Evolutionary conservation across 169 alveolate genomes (phyloP).

Genomic region (Perkinsus marinus): DNA sequence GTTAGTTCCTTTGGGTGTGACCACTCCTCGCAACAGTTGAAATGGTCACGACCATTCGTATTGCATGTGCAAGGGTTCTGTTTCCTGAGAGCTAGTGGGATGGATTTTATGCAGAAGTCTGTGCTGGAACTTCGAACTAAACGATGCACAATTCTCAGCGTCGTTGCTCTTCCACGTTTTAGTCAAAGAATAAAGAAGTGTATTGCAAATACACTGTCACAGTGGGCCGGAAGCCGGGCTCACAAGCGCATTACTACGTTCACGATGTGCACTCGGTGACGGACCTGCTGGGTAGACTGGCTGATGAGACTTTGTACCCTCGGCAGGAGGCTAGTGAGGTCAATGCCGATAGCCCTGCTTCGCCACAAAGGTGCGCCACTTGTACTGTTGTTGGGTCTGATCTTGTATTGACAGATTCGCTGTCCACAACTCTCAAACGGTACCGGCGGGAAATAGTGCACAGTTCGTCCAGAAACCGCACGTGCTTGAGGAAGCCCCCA

Average conservation of each 20-base stretch:
- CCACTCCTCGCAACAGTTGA: no score
- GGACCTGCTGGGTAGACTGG: neutral
- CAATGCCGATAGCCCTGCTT: neutral
- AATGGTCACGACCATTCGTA: no score
- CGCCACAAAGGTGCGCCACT: neutral
- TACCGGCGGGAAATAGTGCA: neutral
- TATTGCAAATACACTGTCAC: neutral
- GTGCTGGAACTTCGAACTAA: no score
- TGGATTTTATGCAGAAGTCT: no score
- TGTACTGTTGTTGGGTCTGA: neutral
- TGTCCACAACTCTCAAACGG: neutral
- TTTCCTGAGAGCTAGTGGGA: no score
- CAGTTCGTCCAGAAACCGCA: neutral
- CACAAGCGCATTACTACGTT: neutral
- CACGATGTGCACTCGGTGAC: neutral
- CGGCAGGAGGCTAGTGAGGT: neutral
- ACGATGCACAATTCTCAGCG: neutral
- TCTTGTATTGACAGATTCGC: neutral
- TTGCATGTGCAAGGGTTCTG: no score
- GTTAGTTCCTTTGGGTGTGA: no score
- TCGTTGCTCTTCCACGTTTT: neutral
- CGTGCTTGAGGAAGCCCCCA: neutral
- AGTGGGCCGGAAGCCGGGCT: neutral
- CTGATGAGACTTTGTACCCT: neutral
- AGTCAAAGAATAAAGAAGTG: neutral